Evolutionary conservation across 805 yeast species (phyloP).

Genomic region (Isabelozyma heimii): DNA sequence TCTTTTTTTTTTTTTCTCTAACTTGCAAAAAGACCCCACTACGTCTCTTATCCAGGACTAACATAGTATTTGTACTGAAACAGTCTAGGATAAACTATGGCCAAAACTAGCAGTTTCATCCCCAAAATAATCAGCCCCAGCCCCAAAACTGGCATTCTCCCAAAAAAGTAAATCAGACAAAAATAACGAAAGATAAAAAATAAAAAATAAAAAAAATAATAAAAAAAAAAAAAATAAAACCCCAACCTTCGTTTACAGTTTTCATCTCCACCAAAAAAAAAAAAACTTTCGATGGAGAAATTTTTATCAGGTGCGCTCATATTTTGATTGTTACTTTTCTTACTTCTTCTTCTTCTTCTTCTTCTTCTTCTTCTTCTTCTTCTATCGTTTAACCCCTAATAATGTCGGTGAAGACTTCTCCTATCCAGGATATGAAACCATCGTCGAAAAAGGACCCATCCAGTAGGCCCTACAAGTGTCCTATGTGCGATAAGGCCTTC

Average conservation of each 20-base stretch:
- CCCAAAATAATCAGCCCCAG: too few species aligned
- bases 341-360: too few species aligned
- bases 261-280: neutral
- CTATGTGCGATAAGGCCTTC: constrained; percentile 71
- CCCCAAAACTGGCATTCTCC: too few species aligned
- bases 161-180: too few species aligned
- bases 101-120: too few species aligned
- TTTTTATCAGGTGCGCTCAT: neutral
- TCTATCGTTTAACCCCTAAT: neutral
- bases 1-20: too few species aligned
- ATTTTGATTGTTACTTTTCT: too few species aligned
- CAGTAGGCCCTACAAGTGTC: constrained; percentile 65
- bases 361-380: neutral
- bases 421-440: neutral
- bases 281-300: neutral
- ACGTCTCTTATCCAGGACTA: neutral
- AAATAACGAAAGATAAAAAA: too few species aligned
- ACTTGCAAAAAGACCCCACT: neutral
- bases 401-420: neutral
- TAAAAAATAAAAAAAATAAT: too few species aligned
- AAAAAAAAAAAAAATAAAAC: neutral
- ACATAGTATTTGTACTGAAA: too few species aligned
- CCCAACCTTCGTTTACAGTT: neutral
- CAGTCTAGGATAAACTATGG: too few species aligned
- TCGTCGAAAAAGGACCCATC: constrained; percentile 19